Evolutionary conservation across 306 rosid species (phyloP).

Genomic region (Fagus crenata): DNA sequence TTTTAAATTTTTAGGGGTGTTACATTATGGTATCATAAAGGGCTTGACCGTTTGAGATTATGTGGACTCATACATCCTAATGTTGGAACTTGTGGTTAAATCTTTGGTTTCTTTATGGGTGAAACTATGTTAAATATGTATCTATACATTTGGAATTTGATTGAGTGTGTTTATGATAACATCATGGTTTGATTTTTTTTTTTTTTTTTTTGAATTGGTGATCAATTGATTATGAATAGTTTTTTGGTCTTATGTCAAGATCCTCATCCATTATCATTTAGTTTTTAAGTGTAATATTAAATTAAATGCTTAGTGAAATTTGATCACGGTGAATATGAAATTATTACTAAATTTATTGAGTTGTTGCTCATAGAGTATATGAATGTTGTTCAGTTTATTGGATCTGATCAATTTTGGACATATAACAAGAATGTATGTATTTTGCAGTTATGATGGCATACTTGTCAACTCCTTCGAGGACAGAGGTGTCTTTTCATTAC

Average conservation of each 20-base stretch:
- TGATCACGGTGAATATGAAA: neutral
- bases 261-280: neutral
- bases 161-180: neutral
- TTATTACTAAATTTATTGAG: slow-evolving; percentile 9
- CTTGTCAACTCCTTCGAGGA: slow-evolving; percentile 73
- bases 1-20: too few species aligned
- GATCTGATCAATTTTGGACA: slow-evolving; percentile 25
- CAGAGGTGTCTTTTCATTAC: slow-evolving; percentile 81
- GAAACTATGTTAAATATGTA: neutral
- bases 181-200: neutral
- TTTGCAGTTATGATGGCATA: slow-evolving; percentile 84
- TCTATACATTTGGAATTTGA: neutral
- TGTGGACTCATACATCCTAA: too few species aligned
- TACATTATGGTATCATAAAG: too few species aligned
- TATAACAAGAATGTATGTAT: slow-evolving; percentile 26
- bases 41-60: too few species aligned
- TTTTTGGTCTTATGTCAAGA: neutral
- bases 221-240: neutral
- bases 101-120: neutral
- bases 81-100: too few species aligned
- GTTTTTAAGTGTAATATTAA: neutral
- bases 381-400: slow-evolving; percentile 3
- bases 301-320: neutral
- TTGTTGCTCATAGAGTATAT: neutral
- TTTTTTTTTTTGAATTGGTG: neutral